Evolutionary conservation across 2,329 filamentous ascomycete species (phyloP), one percentile per base, ranked within the genome.

Genomic region (Fusarium oligoseptatum): DNA sequence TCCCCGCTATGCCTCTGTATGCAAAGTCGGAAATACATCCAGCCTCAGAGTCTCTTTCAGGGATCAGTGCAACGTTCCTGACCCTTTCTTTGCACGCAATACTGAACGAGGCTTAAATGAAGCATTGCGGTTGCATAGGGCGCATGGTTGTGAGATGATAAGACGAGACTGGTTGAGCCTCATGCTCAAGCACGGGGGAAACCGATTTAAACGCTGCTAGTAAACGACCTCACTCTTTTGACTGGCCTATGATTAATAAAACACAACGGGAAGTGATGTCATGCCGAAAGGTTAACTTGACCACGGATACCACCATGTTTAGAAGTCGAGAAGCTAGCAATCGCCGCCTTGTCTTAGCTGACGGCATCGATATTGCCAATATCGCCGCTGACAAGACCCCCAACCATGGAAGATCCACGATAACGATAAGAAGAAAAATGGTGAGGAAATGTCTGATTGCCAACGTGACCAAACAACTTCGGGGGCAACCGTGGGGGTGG

Each of bases 401-500:
- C 43, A 45, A 45, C 12, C 41, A 45, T 22, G 20, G 20, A 22
- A 12, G 20, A 20, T 20, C 12, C 20, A 7, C 45, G 45, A 50
- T 50, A 50, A 50, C 15, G 24, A 50, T 11, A 50, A 50, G 22
- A 14, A 50, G 9, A 50, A 22, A 50, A 50, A 27, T 50, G 22
- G 22, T 27, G 45, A 50, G 45, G 45, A 50, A 50, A 50, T 50
- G 24, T 29, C 45, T 50, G 45, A n/a, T 24, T 50, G 45, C 24
- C 8, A 50, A n/a, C 45, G 24, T 50, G 45, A 50, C 45, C 45
- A 27, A 50, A 6, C 20, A 15, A 50, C 45, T 50, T 50, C 45
- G 45, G 45, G 45, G 45, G 45, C 45, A 34, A 17, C 55, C 55
- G 55, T 57, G 55, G 55, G 55, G 55, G 55, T 57, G 55, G 55